Percentiles rank a stretch among this genome's conserved stretches.
Conservation (phyloP, 1,284 basidiomycete species). For the Irpex lacteus region DNA sequence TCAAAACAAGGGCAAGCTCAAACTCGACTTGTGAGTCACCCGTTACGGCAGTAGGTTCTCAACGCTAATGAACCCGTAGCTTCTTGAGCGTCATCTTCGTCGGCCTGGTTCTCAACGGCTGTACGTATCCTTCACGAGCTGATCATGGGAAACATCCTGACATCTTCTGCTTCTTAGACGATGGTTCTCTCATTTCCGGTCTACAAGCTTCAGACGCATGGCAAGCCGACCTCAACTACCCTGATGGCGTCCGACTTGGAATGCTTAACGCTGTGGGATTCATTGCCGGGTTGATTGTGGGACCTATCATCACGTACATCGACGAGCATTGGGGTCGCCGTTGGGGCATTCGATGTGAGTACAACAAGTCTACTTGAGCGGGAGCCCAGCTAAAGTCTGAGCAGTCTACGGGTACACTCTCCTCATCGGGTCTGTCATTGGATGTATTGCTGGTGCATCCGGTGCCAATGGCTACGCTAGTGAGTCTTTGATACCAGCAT, state of each 20-base stretch:
- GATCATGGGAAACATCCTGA: background rate
- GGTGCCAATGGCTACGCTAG: background rate
- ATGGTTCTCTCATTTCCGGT: background rate
- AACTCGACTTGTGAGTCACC: background rate
- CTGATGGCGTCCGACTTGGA: background rate
- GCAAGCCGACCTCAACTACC: background rate
- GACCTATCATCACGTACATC: background rate
- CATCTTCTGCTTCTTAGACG: background rate
- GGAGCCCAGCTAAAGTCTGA: background rate
- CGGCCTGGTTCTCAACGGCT: background rate
- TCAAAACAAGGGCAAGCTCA: background rate
- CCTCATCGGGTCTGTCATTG: background rate
- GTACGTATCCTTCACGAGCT: background rate
- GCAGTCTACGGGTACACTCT: background rate
- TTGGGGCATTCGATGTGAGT: background rate
- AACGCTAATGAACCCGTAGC: background rate
- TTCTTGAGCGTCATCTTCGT: background rate
- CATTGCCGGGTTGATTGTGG: background rate
- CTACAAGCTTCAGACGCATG: background rate
- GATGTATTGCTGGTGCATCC: background rate
- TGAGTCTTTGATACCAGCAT: background rate
- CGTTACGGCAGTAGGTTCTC: background rate
- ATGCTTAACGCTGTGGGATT: background rate
- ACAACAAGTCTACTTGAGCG: background rate
- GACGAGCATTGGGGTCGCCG: background rate